Evolutionary conservation across 352 stramenopile species (phyloP).

Genomic region (Phytophthora multivora): DNA sequence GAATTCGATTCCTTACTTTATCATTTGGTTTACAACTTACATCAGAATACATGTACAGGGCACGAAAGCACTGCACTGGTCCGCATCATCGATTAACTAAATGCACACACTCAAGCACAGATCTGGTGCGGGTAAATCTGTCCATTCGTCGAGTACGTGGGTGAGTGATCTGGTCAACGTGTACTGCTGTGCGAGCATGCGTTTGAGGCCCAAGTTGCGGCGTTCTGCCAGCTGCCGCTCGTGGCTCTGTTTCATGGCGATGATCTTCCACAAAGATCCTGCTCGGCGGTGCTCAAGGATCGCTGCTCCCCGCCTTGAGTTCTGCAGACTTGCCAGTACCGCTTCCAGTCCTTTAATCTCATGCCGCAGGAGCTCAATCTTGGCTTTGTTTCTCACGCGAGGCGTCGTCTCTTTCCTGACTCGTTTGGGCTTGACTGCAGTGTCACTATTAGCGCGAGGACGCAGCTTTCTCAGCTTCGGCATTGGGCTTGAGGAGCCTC

Average conservation of each 20-base stretch:
- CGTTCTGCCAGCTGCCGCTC: conserved; percentile 21
- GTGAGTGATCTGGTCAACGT: conserved; percentile 18
- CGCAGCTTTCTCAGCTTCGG: conserved; percentile 1
- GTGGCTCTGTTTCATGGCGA: conserved; percentile 23
- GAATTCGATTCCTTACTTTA: too few relatives aligned
- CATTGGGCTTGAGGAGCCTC: neutral
- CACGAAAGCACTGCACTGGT: too few relatives aligned
- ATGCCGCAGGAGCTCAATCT: conserved; percentile 28
- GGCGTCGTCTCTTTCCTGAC: conserved; percentile 8
- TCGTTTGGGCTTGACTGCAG: conserved; percentile 1
- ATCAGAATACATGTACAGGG: neutral
- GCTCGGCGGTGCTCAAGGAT: neutral
- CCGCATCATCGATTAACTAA: too few relatives aligned
- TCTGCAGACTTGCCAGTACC: conserved; percentile 23
- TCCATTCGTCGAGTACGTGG: conserved; percentile 16
- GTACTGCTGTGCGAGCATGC: conserved; percentile 20
- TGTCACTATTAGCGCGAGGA: conserved; percentile 5
- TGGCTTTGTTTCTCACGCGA: conserved; percentile 29
- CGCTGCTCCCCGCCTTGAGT: neutral
- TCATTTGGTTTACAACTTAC: neutral
- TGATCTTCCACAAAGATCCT: conserved; percentile 24
- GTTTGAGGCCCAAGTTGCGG: conserved; percentile 20
- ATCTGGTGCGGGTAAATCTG: conserved; percentile 6
- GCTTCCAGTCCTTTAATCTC: conserved; percentile 24
- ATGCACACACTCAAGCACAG: conserved; percentile 1